Evolutionary conservation across 345 rosid genomes (phyloP).

Genomic region (Clarkia xantiana): DNA sequence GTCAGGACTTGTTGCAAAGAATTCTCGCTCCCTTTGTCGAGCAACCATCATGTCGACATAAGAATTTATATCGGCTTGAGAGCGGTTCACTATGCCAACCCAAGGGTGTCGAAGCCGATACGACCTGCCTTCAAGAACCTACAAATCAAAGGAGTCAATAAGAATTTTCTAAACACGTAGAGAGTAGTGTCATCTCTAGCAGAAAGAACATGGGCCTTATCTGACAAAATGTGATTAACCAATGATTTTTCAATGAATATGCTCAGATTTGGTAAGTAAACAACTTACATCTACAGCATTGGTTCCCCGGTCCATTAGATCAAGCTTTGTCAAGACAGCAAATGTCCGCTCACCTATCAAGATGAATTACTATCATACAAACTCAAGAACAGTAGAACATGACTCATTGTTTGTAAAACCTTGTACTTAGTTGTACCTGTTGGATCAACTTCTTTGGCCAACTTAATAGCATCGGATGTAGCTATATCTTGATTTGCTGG

Average conservation of each 20-base stretch:
- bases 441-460: constrained; percentile 59
- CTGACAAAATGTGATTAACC: too few species aligned
- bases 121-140: constrained; percentile 69
- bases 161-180: background rate
- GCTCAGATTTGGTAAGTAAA: background rate
- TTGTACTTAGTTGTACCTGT: constrained; percentile 35
- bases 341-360: constrained; percentile 53
- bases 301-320: constrained; percentile 74
- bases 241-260: too few species aligned
- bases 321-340: constrained; percentile 65
- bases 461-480: constrained; percentile 60
- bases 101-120: constrained; percentile 52
- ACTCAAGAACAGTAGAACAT: background rate
- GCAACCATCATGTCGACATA: constrained; percentile 63
- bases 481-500: constrained; percentile 71
- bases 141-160: background rate
- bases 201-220: too few species aligned
- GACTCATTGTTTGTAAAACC: background rate
- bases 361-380: constrained; percentile 9
- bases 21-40: constrained; percentile 48
- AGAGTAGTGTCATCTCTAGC: too few species aligned
- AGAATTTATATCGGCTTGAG: constrained; percentile 63
- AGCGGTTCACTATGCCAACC: constrained; percentile 69
- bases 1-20: constrained; percentile 54
- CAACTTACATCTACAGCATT: constrained; percentile 48